Conservation (phyloP, 163 green algal genomes). For the Chlamydomonas reinhardtii region DNA sequence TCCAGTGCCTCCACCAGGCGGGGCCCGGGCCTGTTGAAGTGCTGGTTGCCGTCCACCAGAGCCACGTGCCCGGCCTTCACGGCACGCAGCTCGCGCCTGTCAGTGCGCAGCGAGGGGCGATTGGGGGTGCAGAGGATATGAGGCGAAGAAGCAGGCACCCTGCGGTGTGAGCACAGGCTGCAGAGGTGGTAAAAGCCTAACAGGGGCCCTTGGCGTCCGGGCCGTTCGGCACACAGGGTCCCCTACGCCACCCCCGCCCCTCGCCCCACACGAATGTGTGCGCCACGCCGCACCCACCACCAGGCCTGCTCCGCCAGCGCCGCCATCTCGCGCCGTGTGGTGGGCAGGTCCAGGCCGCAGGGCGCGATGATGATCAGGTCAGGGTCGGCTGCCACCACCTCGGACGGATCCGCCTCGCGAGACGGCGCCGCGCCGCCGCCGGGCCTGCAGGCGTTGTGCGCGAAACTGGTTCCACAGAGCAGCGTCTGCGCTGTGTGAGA, state of each 20-base stretch:
- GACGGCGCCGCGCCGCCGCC: slow-evolving; percentile 72
- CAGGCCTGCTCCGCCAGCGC: slow-evolving; percentile 49
- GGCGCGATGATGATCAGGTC: slow-evolving; percentile 87
- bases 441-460: slow-evolving; percentile 14
- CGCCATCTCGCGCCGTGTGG: slow-evolving; percentile 54
- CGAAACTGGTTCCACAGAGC: no score
- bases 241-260: no score
- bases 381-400: slow-evolving; percentile 71
- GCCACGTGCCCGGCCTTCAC: slow-evolving; percentile 79
- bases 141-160: not conserved
- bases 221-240: no score
- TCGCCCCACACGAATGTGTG: no score
- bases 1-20: slow-evolving; percentile 86
- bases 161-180: no score
- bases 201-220: no score
- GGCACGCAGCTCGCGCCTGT: slow-evolving; percentile 72
- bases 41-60: slow-evolving; percentile 88
- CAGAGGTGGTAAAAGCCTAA: no score
- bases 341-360: slow-evolving; percentile 82
- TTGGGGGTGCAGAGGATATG: no score
- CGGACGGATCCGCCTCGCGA: slow-evolving; percentile 54
- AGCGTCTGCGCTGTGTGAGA: no score
- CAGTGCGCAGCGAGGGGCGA: not conserved
- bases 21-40: slow-evolving; percentile 85
- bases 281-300: slow-evolving; percentile 53